These are phyloP conservation scores for Metschnikowia gelsemii DNA, from an alignment of 805 yeast species.

Conservation along the genomic window DNA sequence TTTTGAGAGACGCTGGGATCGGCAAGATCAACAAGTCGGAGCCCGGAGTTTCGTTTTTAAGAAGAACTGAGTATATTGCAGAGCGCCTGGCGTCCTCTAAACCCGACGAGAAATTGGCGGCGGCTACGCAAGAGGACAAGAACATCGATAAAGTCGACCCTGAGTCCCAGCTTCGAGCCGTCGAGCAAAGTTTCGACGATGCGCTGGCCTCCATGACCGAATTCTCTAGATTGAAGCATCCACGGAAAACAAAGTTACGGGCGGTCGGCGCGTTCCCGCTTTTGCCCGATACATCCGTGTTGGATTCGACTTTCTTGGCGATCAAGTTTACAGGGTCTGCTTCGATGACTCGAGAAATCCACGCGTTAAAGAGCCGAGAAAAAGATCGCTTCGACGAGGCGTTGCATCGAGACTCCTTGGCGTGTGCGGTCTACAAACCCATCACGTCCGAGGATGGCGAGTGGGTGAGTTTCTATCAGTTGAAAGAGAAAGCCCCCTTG, in stretches of 20 bases:
- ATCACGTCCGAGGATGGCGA: constrained; percentile 68
- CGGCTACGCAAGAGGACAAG: background rate
- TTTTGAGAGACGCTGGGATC: constrained; percentile 76
- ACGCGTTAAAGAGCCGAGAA: constrained; percentile 29
- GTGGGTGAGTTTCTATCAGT: constrained; percentile 63
- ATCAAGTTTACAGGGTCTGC: constrained; percentile 64
- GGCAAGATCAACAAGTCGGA: constrained; percentile 42
- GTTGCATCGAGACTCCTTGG: constrained; percentile 39
- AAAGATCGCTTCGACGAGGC: constrained; percentile 28
- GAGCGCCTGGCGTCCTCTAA: constrained; percentile 45
- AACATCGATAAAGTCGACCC: constrained; percentile 45
- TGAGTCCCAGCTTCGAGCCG: constrained; percentile 59
- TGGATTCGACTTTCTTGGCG: constrained; percentile 72
- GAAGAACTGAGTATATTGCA: constrained; percentile 92
- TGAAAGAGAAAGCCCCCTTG: constrained; percentile 27
- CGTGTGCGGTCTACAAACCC: constrained; percentile 71
- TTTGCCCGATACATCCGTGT: constrained; percentile 86
- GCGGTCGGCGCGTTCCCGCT: constrained; percentile 80
- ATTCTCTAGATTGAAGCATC: constrained; percentile 59
- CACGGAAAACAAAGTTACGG: constrained; percentile 65
- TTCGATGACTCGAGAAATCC: constrained; percentile 41
- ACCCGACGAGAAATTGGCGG: constrained; percentile 27
- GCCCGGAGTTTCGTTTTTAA: constrained; percentile 72
- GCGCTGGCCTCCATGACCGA: constrained; percentile 49
- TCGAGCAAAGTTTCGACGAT: constrained; percentile 75